These are phyloP conservation scores for Melastoma candidum DNA, from an alignment of 441 rosid species.

Conservation along the genomic window DNA sequence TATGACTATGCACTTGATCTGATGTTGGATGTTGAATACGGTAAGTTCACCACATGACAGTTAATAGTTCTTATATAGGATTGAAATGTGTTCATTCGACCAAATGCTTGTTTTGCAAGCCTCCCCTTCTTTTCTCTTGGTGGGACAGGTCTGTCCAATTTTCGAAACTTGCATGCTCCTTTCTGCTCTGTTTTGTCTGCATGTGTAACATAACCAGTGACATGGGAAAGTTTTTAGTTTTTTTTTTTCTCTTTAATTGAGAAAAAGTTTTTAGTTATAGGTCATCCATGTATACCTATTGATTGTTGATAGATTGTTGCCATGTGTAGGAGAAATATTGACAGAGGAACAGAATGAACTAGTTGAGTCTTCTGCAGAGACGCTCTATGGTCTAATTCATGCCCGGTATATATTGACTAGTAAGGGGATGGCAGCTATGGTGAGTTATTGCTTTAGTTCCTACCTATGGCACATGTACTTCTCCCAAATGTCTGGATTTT, in stretches of 20 bases:
- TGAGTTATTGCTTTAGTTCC: constrained; percentile 15
- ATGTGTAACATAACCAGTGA: too few relatives aligned
- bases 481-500: background rate
- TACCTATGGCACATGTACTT: background rate
- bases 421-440: constrained; percentile 97
- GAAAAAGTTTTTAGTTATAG: too few relatives aligned
- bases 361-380: constrained; percentile 96
- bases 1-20: constrained; percentile 76
- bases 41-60: constrained; percentile 22
- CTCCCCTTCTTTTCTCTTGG: too few relatives aligned
- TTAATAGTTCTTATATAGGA: background rate
- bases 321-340: too few relatives aligned
- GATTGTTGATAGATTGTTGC: too few relatives aligned
- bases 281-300: too few relatives aligned
- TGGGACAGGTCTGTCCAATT: too few relatives aligned
- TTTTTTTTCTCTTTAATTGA: too few relatives aligned
- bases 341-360: constrained; percentile 36
- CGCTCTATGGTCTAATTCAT: constrained; percentile 91
- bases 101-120: too few relatives aligned
- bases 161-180: too few relatives aligned
- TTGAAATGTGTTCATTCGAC: background rate
- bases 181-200: too few relatives aligned
- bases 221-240: too few relatives aligned
- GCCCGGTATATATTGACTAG: constrained; percentile 81
- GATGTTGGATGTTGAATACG: constrained; percentile 67